Conservation (phyloP, 2,329 filamentous ascomycete species). For the Fusarium piperis region DNA sequence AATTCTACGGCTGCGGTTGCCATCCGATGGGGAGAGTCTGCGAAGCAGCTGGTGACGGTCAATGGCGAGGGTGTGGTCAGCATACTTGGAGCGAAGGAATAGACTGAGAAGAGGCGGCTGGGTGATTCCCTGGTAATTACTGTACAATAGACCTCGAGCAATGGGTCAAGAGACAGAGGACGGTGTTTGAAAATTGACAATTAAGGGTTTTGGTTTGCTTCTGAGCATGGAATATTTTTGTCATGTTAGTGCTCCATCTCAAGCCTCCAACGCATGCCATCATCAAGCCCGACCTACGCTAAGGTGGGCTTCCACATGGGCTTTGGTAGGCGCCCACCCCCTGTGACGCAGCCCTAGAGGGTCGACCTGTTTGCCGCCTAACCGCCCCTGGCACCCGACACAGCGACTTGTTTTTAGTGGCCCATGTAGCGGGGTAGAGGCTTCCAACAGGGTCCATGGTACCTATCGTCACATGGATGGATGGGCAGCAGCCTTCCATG, state of each 20-base stretch:
- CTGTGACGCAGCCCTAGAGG: slow-evolving; percentile 13
- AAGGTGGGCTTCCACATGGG: not conserved
- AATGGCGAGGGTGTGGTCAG: slow-evolving; percentile 80
- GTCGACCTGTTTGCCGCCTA: slow-evolving; percentile 7
- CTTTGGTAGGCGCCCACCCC: not conserved
- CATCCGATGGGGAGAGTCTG: slow-evolving; percentile 80
- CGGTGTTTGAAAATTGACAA: slow-evolving; percentile 39
- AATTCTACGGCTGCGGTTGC: slow-evolving; percentile 78
- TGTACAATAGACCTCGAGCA: slow-evolving; percentile 34
- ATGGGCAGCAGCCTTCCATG: slow-evolving; percentile 2
- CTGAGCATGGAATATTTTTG: not conserved
- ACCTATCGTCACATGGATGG: slow-evolving; percentile 31
- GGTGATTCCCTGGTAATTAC: slow-evolving; percentile 26
- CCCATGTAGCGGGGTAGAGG: slow-evolving; percentile 27
- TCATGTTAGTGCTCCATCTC: not conserved
- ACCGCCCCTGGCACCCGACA: slow-evolving; percentile 1
- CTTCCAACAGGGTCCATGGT: slow-evolving; percentile 23
- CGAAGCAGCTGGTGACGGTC: slow-evolving; percentile 78
- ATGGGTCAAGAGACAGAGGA: slow-evolving; percentile 26
- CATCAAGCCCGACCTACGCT: too few species aligned
- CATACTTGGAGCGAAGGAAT: slow-evolving; percentile 69
- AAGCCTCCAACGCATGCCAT: slow-evolving; percentile 3
- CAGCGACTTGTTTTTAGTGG: slow-evolving; percentile 16
- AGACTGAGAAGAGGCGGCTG: slow-evolving; percentile 18
- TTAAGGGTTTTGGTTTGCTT: slow-evolving; percentile 23